Base-by-base conservation (phyloP, 2,329 filamentous ascomycete genomes). In the Cytospora leucostoma region DNA sequence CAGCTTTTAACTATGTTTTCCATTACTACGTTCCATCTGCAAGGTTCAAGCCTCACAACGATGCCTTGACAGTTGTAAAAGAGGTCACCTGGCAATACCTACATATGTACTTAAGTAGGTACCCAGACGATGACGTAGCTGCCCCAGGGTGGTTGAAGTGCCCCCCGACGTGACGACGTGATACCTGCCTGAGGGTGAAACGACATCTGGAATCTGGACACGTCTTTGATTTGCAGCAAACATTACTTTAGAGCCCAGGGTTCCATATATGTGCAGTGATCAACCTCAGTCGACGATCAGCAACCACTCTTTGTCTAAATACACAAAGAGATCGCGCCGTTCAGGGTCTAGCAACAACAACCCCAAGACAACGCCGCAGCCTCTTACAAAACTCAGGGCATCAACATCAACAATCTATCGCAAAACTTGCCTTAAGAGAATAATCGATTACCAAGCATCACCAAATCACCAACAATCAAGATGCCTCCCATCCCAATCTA, bases 401-500 rank as follows among this genome's bases (percentile, higher is more conserved):
- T 37, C n/a, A 44, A 21, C n/a, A 21, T 21, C 44, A 21, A 21
- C 35, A 37, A 47, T 10, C 21, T 21, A 47, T 19, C 19, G 8
- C 44, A 47, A 21, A 7, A 47, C n/a, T 7, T 3, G 27, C 27
- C 2, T 27, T 27, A 4, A 27, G 27, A 27, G 27, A 27, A 27
- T 4, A 27, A 27, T 3, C 27, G 4, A 27, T 3, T 19, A 55
- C 44, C 33, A n/a, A 38, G 15, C 32, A 27, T 15, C 7, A 11
- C 21, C 40, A 19, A 7, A 33, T n/a, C 37, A 56, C 21, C 37
- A 21, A 64, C n/a, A 34, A 13, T 50, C 37, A 76, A 54, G n/a
- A 88, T 88, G 85, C 79, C 85, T 56, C 80, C 84, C n/a, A 82
- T 88, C 66, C 83, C 81, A 55, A 80, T 88, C 50, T 85, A 86